Base-by-base conservation (phyloP, 2,329 filamentous ascomycete genomes). In the Calonectria hongkongensis region DNA sequence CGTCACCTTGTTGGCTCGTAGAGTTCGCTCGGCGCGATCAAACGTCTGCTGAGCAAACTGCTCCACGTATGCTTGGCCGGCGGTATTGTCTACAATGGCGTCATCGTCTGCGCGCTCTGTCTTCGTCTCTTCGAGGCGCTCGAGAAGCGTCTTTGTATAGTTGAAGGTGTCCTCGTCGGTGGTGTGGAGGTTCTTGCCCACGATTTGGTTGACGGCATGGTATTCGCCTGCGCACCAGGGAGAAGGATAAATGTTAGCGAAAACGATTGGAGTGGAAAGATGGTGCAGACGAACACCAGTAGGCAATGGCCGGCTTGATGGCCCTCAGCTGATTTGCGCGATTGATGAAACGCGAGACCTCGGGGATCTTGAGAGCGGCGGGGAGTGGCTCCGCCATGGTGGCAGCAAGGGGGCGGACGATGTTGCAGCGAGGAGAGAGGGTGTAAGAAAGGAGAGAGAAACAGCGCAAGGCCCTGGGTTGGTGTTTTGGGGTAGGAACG, bases 11-110 rank as follows among this genome's bases (percentile, higher is more conserved):
- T 97, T 93, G 62, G 94, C 93, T 71, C 92, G 91, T 80, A 98
- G 91, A 0, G 95, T 93, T 69, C 93, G 92, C 80, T 98, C 95
- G 4, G 94, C 96, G 75, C 95, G 91, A 60, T 93, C 90, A 75
- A 99, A 96, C 0, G 95, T 96, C 80, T 98, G 94, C 75, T 96
- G 88, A 0, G 94, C 96, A 83, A 99, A 99, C 82, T 98, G 94
- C 84, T 98, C 96, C 60, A 98, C 93, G 79, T 98, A 98, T 67
- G 95, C 95, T 84, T 96, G 95, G 1, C 95, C 96, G 4, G 94
- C 95, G 1, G 92, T 87, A 79, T 98, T 96, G 84, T 98, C 96
- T 7, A 91, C 88, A 67, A 98, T 92, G 18, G 95, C 94, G 81
- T 97, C 95, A 80, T 98, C 94, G 60, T 90, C 89, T 12, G 92